A percentile compares a stretch with the other conserved stretches of the same genome.
Conservation (phyloP, 2,329 filamentous ascomycete species). For the Cytospora paraplurivora region DNA sequence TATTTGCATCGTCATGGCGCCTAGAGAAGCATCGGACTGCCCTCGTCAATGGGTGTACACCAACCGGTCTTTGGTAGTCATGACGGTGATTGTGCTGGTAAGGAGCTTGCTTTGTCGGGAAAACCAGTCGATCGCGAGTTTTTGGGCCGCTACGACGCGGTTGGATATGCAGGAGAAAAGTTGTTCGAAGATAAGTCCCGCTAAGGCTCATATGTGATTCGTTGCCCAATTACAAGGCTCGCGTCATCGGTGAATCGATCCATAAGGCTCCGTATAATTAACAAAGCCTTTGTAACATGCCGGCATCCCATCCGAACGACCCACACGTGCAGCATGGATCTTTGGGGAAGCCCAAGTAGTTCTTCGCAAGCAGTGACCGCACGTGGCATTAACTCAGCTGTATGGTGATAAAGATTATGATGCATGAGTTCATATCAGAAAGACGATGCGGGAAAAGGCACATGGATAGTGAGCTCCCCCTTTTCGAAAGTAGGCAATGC, state of each 20-base stretch:
- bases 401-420: not conserved
- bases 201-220: not conserved
- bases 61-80: not conserved
- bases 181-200: not conserved
- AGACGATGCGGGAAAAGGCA: not conserved
- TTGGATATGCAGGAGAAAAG: not conserved
- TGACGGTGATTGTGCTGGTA: not conserved
- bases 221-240: not conserved
- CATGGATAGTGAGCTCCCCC: not conserved
- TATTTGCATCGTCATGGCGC: not conserved
- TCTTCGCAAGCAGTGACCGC: not conserved
- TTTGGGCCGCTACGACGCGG: not conserved
- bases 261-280: not conserved
- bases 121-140: not conserved
- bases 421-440: not conserved
- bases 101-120: not conserved
- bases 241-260: not conserved
- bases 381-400: constrained; percentile 1
- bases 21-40: not conserved
- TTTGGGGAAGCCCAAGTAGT: constrained; percentile 3
- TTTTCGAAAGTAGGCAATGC: not conserved
- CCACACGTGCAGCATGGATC: constrained; percentile 1
- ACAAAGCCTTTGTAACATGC: not conserved
- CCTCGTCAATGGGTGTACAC: not conserved
- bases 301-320: not conserved